Evolutionary conservation across 2,329 filamentous ascomycete species (phyloP), one percentile per base, ranked within the genome.

Genomic region (Apiospora saccharicola): DNA sequence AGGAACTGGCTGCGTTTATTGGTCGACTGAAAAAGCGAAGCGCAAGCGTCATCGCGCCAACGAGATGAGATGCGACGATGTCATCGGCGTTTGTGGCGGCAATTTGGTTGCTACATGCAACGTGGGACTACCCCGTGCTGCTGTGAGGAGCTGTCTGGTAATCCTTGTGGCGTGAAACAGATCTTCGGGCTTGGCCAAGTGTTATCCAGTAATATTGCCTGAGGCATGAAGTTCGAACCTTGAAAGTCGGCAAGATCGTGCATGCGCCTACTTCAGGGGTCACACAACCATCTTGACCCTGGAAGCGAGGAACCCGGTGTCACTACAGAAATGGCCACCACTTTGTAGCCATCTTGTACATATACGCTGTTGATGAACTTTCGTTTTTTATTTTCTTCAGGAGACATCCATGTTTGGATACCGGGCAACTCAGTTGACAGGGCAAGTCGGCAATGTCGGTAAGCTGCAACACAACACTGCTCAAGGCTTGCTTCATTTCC

Each of bases 61-160:
- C n/a, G 57, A 57, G 34, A 16, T n/a, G 57, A 41, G 16, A 41
- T 37, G 57, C 19, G 8, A 24, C n/a, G 19, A 41, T 64, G 57
- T 41, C n/a, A 41, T 13, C 34, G 57, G 34, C 57, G 57, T 64
- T 22, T 64, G 57, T 41, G 57, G 57, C 57, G 57, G 57, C 57
- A 64, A 41, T 64, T 22, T 64, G 41, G 34, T 8, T 64, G 57
- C 34, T 41, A 41, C 57, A 64, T 41, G 57, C 19, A 64, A 64
- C 30, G 19, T 64, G 57, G 34, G 19, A 37, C 30, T 64, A 41
- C 57, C 57, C 34, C 57, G 30, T 30, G 51, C 51, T 57, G 30
- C 26, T 19, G 26, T 30, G 24, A 41, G 26, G 13, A 57, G 51
- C 51, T 57, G 24, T 30, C 51, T 24, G 37, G 37, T 41, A 24